A percentile compares a stretch with the other conserved stretches of the same genome.
Evolutionary conservation across 768 basidiomycete genomes (phyloP).

Genomic region (Tylopilus rubrobrunneus): DNA sequence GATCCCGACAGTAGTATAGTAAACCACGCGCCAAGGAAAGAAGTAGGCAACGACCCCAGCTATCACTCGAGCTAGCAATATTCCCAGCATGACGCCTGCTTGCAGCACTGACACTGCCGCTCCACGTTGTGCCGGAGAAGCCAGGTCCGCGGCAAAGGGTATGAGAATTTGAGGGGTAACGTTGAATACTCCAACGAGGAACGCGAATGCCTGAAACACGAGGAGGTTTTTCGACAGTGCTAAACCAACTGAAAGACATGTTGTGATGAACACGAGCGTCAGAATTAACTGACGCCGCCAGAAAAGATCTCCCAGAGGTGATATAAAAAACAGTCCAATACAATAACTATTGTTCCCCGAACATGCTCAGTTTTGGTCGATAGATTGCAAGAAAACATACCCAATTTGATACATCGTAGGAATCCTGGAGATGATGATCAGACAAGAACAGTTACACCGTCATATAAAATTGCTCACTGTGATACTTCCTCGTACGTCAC

Average conservation of each 20-base stretch:
- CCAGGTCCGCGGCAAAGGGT: constrained; percentile 44
- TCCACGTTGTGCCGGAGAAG: constrained; percentile 24
- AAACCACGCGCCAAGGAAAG: constrained; percentile 38
- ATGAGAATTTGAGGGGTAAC: constrained; percentile 37
- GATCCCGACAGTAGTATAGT: constrained; percentile 38
- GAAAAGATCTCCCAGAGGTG: constrained; percentile 44
- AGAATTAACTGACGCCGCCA: constrained; percentile 41
- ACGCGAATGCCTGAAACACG: constrained; percentile 33
- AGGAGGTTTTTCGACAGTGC: constrained; percentile 32
- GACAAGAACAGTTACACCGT: neutral
- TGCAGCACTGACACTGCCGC: constrained; percentile 30
- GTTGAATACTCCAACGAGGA: constrained; percentile 37
- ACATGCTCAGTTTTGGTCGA: neutral
- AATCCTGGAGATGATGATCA: constrained; percentile 36
- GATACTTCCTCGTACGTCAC: constrained; percentile 31
- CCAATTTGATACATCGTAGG: constrained; percentile 66
- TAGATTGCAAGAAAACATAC: constrained; percentile 29
- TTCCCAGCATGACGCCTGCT: constrained; percentile 24
- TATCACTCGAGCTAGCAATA: constrained; percentile 28
- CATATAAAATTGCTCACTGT: constrained; percentile 11
- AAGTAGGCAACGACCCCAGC: constrained; percentile 39
- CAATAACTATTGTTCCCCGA: neutral
- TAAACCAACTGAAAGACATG: constrained; percentile 36
- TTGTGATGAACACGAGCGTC: constrained; percentile 30
- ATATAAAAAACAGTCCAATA: constrained; percentile 39